These are phyloP conservation scores for Crithidia fasciculata DNA, from an alignment of 208 protist species.

Conservation along the genomic window DNA sequence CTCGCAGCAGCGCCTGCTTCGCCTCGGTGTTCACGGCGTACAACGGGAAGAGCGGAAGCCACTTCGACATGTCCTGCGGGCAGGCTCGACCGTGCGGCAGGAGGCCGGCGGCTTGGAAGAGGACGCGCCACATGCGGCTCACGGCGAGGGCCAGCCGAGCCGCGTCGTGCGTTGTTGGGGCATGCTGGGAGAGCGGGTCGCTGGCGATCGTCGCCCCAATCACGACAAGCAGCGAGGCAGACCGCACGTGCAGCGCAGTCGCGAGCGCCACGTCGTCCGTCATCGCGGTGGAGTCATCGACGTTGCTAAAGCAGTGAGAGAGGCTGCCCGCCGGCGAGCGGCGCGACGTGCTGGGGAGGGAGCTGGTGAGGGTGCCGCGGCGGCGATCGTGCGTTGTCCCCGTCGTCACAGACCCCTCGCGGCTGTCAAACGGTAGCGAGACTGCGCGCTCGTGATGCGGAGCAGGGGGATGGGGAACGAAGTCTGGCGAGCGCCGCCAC, in stretches of 20 bases:
- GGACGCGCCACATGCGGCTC: conserved; percentile 41
- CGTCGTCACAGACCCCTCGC: not conserved
- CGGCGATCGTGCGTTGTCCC: not conserved
- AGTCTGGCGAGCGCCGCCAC: too few relatives aligned
- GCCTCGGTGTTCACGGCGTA: conserved; percentile 47
- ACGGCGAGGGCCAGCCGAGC: conserved; percentile 20
- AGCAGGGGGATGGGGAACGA: too few relatives aligned
- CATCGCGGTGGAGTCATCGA: not conserved
- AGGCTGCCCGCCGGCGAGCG: conserved; percentile 9
- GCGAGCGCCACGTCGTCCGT: conserved; percentile 59
- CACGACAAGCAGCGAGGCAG: conserved; percentile 37
- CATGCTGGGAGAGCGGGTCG: conserved; percentile 15
- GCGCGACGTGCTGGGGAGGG: not conserved
- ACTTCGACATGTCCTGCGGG: conserved; percentile 48
- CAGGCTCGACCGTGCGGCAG: conserved; percentile 50
- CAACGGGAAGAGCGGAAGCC: conserved; percentile 62
- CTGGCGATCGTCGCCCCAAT: conserved; percentile 25
- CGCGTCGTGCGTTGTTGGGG: not conserved
- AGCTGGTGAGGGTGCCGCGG: not conserved
- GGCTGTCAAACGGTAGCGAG: not conserved
- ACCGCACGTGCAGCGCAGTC: conserved; percentile 41
- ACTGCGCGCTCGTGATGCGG: too few relatives aligned
- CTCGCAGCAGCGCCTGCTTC: conserved; percentile 48
- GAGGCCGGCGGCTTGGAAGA: conserved; percentile 61
- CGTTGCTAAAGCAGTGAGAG: not conserved